Evolutionary conservation across 345 rosid genomes (phyloP).

Genomic region (Euclidium syriacum): DNA sequence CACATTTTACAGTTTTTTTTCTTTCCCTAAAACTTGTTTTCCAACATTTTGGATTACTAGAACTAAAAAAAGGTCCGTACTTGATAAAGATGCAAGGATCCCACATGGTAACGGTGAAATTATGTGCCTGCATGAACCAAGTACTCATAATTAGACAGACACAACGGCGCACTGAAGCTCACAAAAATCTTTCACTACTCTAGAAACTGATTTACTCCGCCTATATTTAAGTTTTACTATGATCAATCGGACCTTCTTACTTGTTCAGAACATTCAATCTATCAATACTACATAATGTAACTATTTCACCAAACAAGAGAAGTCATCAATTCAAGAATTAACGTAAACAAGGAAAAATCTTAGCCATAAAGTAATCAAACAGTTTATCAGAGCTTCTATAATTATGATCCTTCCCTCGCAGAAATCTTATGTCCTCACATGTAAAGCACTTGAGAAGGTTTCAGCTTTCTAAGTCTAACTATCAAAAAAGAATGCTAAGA

Average conservation of each 20-base stretch:
- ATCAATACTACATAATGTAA: neutral
- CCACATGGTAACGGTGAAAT: constrained; percentile 48
- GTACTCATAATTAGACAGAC: constrained; percentile 37
- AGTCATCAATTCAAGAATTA: neutral
- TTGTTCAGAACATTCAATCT: neutral
- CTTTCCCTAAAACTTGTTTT: neutral
- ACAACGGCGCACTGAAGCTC: constrained; percentile 18
- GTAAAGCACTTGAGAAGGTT: neutral
- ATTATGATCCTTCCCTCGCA: neutral
- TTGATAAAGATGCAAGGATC: constrained; percentile 59
- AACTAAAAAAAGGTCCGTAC: constrained; percentile 39
- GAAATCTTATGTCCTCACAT: neutral
- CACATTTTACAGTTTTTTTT: neutral
- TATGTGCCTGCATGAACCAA: constrained; percentile 99
- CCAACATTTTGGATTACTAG: constrained; percentile 4
- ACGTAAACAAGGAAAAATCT: neutral
- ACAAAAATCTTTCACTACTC: constrained; percentile 16
- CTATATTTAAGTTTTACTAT: neutral
- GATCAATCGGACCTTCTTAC: neutral
- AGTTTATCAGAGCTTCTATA: neutral
- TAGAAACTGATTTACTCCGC: neutral
- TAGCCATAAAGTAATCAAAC: neutral
- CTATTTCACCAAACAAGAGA: neutral
- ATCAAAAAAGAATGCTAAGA: neutral
- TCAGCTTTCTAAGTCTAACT: neutral